These are phyloP conservation scores for Phytopythium montanum DNA, from an alignment of 352 stramenopile species.

Conservation along the genomic window DNA sequence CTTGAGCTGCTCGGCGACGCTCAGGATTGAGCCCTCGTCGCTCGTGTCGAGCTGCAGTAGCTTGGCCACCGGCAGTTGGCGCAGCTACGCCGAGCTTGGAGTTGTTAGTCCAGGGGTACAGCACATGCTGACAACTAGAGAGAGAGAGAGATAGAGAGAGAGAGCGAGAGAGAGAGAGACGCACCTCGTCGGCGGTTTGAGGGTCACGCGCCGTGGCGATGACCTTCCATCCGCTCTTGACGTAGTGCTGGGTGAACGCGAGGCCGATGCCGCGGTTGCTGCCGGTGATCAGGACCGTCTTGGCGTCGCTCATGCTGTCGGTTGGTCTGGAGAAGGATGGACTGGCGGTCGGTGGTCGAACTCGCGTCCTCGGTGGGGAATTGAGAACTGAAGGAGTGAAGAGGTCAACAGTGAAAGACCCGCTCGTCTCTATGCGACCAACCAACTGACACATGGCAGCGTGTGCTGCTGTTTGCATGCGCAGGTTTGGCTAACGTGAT, in stretches of 20 bases:
- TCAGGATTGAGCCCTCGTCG: conserved; percentile 37
- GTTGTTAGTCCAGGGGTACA: too few relatives aligned
- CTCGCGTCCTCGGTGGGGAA: neutral
- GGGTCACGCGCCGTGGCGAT: conserved; percentile 30
- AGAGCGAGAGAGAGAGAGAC: conserved; percentile 9
- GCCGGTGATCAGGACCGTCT: conserved; percentile 50
- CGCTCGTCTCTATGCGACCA: neutral
- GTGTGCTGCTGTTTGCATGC: neutral
- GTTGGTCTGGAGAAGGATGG: neutral
- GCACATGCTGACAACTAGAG: too few relatives aligned
- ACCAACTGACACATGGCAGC: neutral
- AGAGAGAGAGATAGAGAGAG: too few relatives aligned
- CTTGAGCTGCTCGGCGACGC: conserved; percentile 32
- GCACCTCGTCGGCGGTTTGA: conserved; percentile 19
- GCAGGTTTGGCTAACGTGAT: neutral
- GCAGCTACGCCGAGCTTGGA: conserved; percentile 13
- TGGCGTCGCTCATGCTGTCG: conserved; percentile 31
- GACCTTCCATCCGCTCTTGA: conserved; percentile 43
- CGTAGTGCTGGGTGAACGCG: conserved; percentile 38
- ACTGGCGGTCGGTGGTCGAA: too few relatives aligned
- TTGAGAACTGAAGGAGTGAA: neutral
- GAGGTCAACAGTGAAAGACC: neutral
- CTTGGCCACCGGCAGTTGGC: conserved; percentile 18
- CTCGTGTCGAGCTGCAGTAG: conserved; percentile 26
- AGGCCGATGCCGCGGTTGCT: conserved; percentile 38